These are phyloP conservation scores for Heritiera littoralis DNA, from an alignment of 345 rosid species.

Conservation along the genomic window DNA sequence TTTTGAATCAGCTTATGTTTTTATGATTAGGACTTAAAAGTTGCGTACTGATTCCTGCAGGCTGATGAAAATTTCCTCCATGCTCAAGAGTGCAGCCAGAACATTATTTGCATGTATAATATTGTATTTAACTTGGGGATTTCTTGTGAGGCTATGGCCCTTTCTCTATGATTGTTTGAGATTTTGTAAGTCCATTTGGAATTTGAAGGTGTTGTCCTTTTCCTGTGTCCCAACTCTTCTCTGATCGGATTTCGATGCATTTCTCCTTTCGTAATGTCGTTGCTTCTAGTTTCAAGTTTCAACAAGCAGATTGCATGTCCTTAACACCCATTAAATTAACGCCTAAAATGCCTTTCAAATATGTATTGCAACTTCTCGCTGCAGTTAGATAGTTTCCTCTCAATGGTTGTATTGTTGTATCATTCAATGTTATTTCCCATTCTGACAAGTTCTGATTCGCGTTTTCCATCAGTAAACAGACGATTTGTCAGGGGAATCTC, in stretches of 20 bases:
- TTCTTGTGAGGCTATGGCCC: background rate
- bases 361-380: too few species aligned
- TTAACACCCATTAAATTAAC: background rate
- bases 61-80: background rate
- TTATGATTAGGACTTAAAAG: background rate
- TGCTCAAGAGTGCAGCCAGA: background rate
- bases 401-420: too few species aligned
- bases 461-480: background rate
- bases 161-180: background rate
- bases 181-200: background rate
- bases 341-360: too few species aligned
- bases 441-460: background rate
- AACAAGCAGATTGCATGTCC: background rate
- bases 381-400: too few species aligned
- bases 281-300: background rate
- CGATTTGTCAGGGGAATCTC: background rate
- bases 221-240: background rate
- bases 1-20: background rate
- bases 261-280: background rate
- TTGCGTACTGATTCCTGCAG: background rate
- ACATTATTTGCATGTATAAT: conserved; percentile 19
- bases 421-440: background rate
- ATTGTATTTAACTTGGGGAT: conserved; percentile 11
- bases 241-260: background rate
- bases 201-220: background rate